Evolutionary conservation across 805 yeast genomes (phyloP).

Genomic region (Myxozyma kluyveri): DNA sequence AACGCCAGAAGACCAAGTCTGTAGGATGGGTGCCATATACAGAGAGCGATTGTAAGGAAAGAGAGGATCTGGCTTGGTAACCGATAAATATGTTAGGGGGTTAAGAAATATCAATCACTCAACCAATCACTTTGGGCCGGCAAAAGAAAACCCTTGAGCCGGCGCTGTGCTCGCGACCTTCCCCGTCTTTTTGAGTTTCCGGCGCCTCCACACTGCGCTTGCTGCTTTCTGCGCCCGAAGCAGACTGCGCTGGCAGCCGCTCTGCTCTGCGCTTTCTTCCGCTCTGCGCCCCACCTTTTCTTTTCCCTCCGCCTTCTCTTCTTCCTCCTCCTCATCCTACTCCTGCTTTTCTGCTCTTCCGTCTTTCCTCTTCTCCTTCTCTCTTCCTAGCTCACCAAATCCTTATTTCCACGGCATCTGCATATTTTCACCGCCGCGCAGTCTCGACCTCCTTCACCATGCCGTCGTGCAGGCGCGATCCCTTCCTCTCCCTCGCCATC

Average conservation of each 20-base stretch:
- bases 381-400: neutral
- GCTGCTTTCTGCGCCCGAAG: conserved; percentile 10
- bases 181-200: neutral
- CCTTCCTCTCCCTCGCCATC: conserved; percentile 29
- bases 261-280: conserved; percentile 10
- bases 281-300: conserved; percentile 11
- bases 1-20: too few species aligned
- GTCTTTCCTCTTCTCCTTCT: conserved; percentile 1
- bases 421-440: neutral
- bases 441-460: conserved; percentile 2
- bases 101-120: too few species aligned
- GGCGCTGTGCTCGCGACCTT: neutral
- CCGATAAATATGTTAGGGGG: too few species aligned
- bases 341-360: conserved; percentile 1
- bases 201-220: conserved; percentile 1
- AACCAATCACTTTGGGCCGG: neutral
- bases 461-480: conserved; percentile 21
- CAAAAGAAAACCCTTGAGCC: neutral
- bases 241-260: conserved; percentile 12
- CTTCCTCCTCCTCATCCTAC: neutral
- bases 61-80: too few species aligned
- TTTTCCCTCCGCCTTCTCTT: neutral
- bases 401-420: neutral
- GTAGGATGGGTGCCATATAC: too few species aligned
- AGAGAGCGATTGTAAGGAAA: too few species aligned